phyloP scores from a whole-genome alignment of 1,139 yeast species.

The Insectozyma bohioensis region DNA sequence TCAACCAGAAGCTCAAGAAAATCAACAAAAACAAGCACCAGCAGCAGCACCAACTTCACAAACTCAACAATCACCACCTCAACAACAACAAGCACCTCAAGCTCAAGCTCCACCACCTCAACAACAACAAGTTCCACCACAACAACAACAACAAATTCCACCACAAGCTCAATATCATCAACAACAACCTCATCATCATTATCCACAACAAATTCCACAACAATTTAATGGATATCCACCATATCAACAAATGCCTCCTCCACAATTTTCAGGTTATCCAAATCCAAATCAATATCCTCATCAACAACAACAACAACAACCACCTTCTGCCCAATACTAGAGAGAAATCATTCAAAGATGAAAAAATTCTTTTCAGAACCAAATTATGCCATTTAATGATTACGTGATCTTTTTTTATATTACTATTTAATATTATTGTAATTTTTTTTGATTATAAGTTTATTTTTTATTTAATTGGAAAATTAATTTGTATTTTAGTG shows the following conservation, averaged over 20 bases:
- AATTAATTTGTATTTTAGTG: too few relatives aligned
- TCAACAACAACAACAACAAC: constrained; percentile 15
- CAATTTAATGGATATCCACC: constrained; percentile 25
- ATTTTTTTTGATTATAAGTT: too few relatives aligned
- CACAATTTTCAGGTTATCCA: constrained; percentile 29
- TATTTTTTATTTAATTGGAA: too few relatives aligned
- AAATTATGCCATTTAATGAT: constrained; percentile 2
- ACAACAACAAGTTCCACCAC: constrained; percentile 23
- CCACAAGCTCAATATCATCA: constrained; percentile 13
- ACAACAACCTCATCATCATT: constrained; percentile 16
- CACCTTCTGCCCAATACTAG: constrained; percentile 11
- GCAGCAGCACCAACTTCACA: constrained; percentile 16
- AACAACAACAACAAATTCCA: constrained; percentile 16
- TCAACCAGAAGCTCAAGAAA: constrained; percentile 41
- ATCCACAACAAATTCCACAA: constrained; percentile 17
- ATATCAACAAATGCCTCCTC: constrained; percentile 20
- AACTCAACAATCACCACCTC: constrained; percentile 19
- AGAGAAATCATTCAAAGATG: neutral
- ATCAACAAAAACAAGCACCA: constrained; percentile 17
- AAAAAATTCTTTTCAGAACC: neutral
- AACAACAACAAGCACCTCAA: constrained; percentile 17
- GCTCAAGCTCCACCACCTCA: constrained; percentile 17
- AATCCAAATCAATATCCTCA: constrained; percentile 5
- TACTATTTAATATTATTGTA: too few relatives aligned
- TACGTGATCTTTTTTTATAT: too few relatives aligned